phyloP scores from a whole-genome alignment of 2,329 filamentous ascomycete genomes.

The Phialocephala sp. region DNA sequence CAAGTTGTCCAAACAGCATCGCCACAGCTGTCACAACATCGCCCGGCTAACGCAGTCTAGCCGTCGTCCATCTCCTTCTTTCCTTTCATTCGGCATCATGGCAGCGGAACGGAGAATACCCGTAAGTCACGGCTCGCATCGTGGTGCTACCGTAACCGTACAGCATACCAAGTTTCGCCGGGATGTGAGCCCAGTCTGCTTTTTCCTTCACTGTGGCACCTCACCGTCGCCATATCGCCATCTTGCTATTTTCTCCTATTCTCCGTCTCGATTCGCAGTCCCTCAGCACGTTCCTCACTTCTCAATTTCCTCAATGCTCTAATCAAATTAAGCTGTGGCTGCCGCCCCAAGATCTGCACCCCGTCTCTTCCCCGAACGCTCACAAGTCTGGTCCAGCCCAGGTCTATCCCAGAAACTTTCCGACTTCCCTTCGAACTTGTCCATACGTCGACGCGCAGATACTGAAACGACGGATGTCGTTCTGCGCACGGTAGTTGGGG shows the following conservation, averaged over 20 bases:
- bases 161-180: slow-evolving; percentile 7
- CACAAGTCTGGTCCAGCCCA: slow-evolving; percentile 5
- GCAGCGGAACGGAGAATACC: background rate
- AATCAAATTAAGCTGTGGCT: slow-evolving; percentile 5
- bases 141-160: background rate
- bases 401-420: slow-evolving; percentile 1
- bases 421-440: background rate
- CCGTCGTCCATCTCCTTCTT: background rate
- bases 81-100: background rate
- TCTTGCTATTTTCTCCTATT: background rate
- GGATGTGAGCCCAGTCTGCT: slow-evolving; percentile 6
- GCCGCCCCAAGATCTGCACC: slow-evolving; percentile 10
- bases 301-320: slow-evolving; percentile 9
- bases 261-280: background rate
- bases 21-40: slow-evolving; percentile 9
- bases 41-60: slow-evolving; percentile 6
- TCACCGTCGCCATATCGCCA: slow-evolving; percentile 11
- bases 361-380: background rate
- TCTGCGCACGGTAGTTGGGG: slow-evolving; percentile 12
- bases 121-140: background rate
- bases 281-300: slow-evolving; percentile 3
- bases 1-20: slow-evolving; percentile 13
- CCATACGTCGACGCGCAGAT: slow-evolving; percentile 15
- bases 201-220: background rate
- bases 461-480: slow-evolving; percentile 14